Percentiles rank a stretch among this genome's conserved stretches.
Evolutionary conservation across 768 basidiomycete species (phyloP).

Genomic region (Lactifluus pinguis): DNA sequence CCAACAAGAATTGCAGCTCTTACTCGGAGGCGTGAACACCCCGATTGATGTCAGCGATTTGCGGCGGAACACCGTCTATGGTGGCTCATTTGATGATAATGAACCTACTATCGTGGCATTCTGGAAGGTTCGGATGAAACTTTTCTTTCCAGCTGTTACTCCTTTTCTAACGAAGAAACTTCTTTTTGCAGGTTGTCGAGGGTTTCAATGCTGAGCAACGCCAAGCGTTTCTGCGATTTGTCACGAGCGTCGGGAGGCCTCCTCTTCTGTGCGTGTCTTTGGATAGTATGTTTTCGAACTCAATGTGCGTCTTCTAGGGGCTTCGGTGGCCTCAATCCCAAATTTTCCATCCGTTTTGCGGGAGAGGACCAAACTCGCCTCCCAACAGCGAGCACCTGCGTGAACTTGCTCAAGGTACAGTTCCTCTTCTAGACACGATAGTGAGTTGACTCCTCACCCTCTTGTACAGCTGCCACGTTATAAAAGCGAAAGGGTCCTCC

Average conservation of each 20-base stretch:
- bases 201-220: constrained; percentile 28
- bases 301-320: constrained; percentile 36
- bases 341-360: constrained; percentile 78
- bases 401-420: constrained; percentile 80
- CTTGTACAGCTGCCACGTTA: constrained; percentile 58
- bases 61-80: constrained; percentile 67
- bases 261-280: constrained; percentile 59
- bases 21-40: constrained; percentile 82
- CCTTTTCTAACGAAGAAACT: not conserved
- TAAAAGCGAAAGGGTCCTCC: constrained; percentile 49
- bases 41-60: constrained; percentile 82
- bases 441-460: not conserved
- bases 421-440: not conserved
- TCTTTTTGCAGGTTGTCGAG: constrained; percentile 53
- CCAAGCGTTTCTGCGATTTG: constrained; percentile 73
- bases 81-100: constrained; percentile 64
- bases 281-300: too few relatives aligned
- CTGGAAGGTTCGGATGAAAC: constrained; percentile 55
- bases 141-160: not conserved
- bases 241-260: constrained; percentile 86
- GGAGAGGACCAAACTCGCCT: constrained; percentile 63
- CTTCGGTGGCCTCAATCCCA: constrained; percentile 80
- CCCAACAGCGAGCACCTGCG: constrained; percentile 43
- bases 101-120: constrained; percentile 69
- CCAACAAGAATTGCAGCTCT: constrained; percentile 87